Evolutionary conservation across 1,139 yeast species (phyloP), one percentile per base, ranked within the genome.

Genomic region (Nakaseomyces sp.): DNA sequence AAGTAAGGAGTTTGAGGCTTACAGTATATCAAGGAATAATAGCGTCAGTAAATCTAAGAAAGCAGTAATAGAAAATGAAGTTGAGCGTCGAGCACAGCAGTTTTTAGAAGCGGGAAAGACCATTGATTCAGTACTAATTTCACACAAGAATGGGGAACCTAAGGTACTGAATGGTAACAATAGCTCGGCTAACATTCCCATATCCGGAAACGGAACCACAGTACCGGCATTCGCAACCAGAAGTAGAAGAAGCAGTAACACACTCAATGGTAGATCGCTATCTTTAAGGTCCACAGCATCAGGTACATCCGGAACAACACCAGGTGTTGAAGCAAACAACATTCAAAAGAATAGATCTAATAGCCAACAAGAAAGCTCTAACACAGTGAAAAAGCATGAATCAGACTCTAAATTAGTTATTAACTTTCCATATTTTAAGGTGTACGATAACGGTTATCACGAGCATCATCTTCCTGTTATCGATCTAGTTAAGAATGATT

Each of bases 371-470:
- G 30, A 24, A 10, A 25, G 6, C 13, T 5, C 30, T 7, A n/a
- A 12, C 19, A 13, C 30, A 10, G 24, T 17, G 5, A 25, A 26
- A 10, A 39, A 41, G 12, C 25, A 50, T 22, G 52, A 47, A 28
- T 44, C 47, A 24, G 52, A 49, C n/a, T 40, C 52, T 1, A 56
- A 56, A 28, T 53, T 57, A 42, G 51, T 59, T 24, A 42, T 59
- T 18, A 54, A 56, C 31, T 52, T 49, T 3, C 63, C 56, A 8
- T 56, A 52, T 39, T 61, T 61, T 42, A 54, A 52, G 42, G 61
- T 61, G 1, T 60, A 44, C 40, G 60, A 57, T 22, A 55, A 58
- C 43, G 65, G 65, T 8, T 49, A 51, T 33, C 64, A 60, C 45
- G 58, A 55, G 45, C 65, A 61, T 45, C 52, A 50, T 38, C 43